phyloP scores from a whole-genome alignment of 345 rosid genomes.

The Syzygium jambos region DNA sequence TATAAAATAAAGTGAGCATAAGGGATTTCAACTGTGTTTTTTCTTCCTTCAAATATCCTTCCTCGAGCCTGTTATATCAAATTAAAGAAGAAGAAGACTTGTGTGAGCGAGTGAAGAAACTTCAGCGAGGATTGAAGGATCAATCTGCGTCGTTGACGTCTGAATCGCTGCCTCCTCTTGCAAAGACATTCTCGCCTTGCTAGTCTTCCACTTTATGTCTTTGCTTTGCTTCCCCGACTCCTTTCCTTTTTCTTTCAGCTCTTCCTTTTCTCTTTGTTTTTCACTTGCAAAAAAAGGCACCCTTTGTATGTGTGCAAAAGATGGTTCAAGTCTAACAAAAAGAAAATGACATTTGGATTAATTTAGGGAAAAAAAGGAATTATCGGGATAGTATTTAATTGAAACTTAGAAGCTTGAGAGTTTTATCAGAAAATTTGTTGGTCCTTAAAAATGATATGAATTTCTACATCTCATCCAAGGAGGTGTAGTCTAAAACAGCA shows the following conservation, averaged over 20 bases:
- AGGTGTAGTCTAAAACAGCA: no score
- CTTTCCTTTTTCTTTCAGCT: neutral
- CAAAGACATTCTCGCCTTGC: constrained; percentile 1
- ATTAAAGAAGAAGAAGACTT: neutral
- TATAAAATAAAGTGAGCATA: neutral
- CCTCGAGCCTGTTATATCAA: neutral
- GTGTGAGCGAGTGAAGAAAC: neutral
- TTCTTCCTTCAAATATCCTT: neutral
- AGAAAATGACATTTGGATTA: neutral
- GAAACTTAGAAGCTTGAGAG: neutral
- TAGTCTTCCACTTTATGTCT: neutral
- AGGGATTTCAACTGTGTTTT: neutral
- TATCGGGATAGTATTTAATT: neutral
- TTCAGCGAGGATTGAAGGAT: neutral
- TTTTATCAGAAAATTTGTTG: no score
- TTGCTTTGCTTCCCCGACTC: neutral
- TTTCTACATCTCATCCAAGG: no score
- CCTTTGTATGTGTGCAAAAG: neutral
- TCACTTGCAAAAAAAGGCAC: neutral
- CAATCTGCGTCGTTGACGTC: constrained; percentile 1
- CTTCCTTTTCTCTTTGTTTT: neutral
- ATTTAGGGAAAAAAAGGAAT: neutral
- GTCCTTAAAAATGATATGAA: no score
- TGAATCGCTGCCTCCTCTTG: constrained; percentile 13
- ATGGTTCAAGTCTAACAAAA: neutral